Evolutionary conservation across 306 rosid species (phyloP).

Genomic region (Cucurbita maxima): DNA sequence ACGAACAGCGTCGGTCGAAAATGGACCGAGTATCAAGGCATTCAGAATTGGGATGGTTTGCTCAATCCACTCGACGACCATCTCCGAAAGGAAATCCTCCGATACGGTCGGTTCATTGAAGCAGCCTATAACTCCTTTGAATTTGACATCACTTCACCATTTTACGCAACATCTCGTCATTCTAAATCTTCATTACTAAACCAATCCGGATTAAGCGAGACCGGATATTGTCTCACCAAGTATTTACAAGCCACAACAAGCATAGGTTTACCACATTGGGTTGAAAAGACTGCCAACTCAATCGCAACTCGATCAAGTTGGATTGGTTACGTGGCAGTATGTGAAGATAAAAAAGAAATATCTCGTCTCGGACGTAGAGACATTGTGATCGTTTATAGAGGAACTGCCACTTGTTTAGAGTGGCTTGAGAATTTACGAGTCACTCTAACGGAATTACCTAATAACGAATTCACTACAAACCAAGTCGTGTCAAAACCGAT

Average conservation of each 20-base stretch:
- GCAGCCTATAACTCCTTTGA: slow-evolving; percentile 43
- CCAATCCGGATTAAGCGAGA: slow-evolving; percentile 10
- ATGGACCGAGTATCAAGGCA: slow-evolving; percentile 61
- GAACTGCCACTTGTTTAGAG: slow-evolving; percentile 48
- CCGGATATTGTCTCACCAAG: slow-evolving; percentile 42
- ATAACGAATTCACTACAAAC: neutral
- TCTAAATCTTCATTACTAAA: slow-evolving; percentile 16
- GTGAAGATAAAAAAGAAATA: slow-evolving; percentile 41
- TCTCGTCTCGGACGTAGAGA: slow-evolving; percentile 50
- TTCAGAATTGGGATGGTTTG: slow-evolving; percentile 40
- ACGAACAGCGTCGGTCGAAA: slow-evolving; percentile 12
- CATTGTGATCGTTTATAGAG: slow-evolving; percentile 39
- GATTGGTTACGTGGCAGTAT: slow-evolving; percentile 53
- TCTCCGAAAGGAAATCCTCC: slow-evolving; percentile 43
- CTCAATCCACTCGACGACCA: slow-evolving; percentile 46
- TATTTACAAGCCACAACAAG: slow-evolving; percentile 44
- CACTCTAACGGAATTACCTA: slow-evolving; percentile 20
- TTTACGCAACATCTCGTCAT: slow-evolving; percentile 25
- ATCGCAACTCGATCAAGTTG: slow-evolving; percentile 23
- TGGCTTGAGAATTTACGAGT: slow-evolving; percentile 58
- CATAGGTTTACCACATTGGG: slow-evolving; percentile 33
- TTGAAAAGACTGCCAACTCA: slow-evolving; percentile 22
- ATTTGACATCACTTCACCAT: slow-evolving; percentile 24
- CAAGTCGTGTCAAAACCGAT: slow-evolving; percentile 9
- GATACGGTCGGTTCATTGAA: slow-evolving; percentile 47